These are phyloP conservation scores for Fagopyrum tataricum DNA, from an alignment of 148 eudicot species.

Conservation along the genomic window DNA sequence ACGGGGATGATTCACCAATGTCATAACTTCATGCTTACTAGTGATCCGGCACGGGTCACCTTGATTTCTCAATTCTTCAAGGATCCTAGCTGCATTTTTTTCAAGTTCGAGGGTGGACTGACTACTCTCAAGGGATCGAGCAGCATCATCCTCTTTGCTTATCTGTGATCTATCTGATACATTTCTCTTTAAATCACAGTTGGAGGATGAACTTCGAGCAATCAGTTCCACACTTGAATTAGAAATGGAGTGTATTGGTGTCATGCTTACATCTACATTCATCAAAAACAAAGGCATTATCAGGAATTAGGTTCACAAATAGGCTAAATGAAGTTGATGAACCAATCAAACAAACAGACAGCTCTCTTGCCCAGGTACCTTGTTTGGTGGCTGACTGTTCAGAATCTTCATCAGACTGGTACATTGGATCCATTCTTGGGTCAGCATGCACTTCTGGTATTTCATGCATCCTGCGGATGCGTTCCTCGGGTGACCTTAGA, in stretches of 20 bases:
- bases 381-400: constrained; percentile 39
- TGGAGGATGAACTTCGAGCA: constrained; percentile 12
- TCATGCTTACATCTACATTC: constrained; percentile 12
- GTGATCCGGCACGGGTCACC: constrained; percentile 24
- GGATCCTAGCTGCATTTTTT: constrained; percentile 16
- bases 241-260: constrained; percentile 6
- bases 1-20: constrained; percentile 19
- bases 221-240: constrained; percentile 1
- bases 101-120: constrained; percentile 18
- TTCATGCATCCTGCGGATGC: constrained; percentile 54
- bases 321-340: not conserved
- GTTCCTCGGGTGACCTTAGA: constrained; percentile 75
- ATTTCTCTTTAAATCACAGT: constrained; percentile 25
- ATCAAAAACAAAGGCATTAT: not conserved
- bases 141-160: constrained; percentile 37
- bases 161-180: constrained; percentile 21
- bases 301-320: constrained; percentile 6
- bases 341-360: not conserved
- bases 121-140: constrained; percentile 20
- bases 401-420: constrained; percentile 71
- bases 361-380: constrained; percentile 34
- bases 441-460: constrained; percentile 81
- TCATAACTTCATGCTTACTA: constrained; percentile 26
- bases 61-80: constrained; percentile 34
- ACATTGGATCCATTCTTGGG: constrained; percentile 79